A percentile compares a stretch with the other conserved stretches of the same genome.
These are phyloP conservation scores for Aspergillus hancockii DNA, from an alignment of 495 filamentous ascomycete species.

Conservation along the genomic window DNA sequence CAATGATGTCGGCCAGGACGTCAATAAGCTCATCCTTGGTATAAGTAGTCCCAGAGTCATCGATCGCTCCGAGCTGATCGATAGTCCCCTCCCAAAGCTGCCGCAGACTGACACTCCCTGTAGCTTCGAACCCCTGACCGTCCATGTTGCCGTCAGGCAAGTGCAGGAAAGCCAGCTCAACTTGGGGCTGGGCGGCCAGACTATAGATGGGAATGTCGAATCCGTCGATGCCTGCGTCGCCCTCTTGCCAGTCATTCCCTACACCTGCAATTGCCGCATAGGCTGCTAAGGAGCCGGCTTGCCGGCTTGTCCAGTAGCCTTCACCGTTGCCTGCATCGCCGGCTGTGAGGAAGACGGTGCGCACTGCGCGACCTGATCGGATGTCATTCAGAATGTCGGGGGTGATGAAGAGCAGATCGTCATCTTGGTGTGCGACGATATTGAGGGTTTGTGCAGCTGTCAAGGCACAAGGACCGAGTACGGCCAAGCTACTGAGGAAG, in stretches of 20 bases:
- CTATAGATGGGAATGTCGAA: slow-evolving; percentile 10
- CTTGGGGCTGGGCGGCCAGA: slow-evolving; percentile 6
- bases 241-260: slow-evolving; percentile 14
- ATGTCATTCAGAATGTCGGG: slow-evolving; percentile 18
- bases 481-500: neutral
- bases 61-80: neutral
- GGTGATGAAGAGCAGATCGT: slow-evolving; percentile 21
- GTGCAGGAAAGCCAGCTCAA: slow-evolving; percentile 21
- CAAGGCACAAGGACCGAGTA: neutral
- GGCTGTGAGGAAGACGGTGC: slow-evolving; percentile 81
- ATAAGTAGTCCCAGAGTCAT: slow-evolving; percentile 4
- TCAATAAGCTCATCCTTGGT: slow-evolving; percentile 10
- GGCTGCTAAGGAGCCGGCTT: slow-evolving; percentile 17
- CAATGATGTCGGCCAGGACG: slow-evolving; percentile 7
- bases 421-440: slow-evolving; percentile 25
- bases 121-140: slow-evolving; percentile 14
- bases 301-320: slow-evolving; percentile 16
- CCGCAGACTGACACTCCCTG: slow-evolving; percentile 15
- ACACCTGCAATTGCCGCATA: slow-evolving; percentile 16
- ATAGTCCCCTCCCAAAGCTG: slow-evolving; percentile 13
- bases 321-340: slow-evolving; percentile 62
- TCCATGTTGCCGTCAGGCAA: slow-evolving; percentile 16
- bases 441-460: slow-evolving; percentile 15
- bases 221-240: neutral
- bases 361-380: slow-evolving; percentile 43